Evolutionary conservation across 345 rosid species (phyloP).

Genomic region (sweet orange (Citrus sinensis)): DVS_A1.0 CM039168.1:401001-401500

Average conservation of each 20-base stretch:
- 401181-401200: constrained; percentile 75
- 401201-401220: constrained; percentile 63
- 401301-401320: background rate
- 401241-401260: constrained; percentile 98
- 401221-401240: constrained; percentile 93
- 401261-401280: constrained; percentile 88
- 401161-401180: constrained; percentile 89
- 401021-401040: constrained; percentile 4
- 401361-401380: background rate
- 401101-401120: constrained; percentile 81
- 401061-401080: constrained; percentile 18
- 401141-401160: constrained; percentile 86
- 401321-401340: background rate
- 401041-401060: constrained; percentile 21
- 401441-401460: background rate
- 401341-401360: background rate
- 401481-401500: background rate
- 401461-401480: background rate
- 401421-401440: background rate
- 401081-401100: constrained; percentile 40
- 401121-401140: constrained; percentile 78
- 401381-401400: background rate
- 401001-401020: background rate
- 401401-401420: background rate
- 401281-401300: background rate